A percentile compares a stretch with the other conserved stretches of the same genome.
These are phyloP conservation scores for Scheffersomyces amazonensis DNA, from an alignment of 805 yeast species.

Conservation along the genomic window DNA sequence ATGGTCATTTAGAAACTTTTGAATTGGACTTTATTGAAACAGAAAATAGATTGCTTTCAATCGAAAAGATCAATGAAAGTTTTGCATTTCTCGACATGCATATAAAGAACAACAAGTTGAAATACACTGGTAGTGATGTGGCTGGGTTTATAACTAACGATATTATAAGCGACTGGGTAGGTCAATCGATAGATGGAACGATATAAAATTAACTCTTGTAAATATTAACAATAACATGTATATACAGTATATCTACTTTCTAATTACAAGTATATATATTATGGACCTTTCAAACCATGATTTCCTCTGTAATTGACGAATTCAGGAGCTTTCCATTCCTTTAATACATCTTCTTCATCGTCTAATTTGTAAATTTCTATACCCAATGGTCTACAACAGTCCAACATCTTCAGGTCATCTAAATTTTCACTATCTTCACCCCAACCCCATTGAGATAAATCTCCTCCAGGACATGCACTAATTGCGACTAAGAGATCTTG, in stretches of 20 bases:
- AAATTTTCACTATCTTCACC: conserved; percentile 52
- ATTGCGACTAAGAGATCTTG: conserved; percentile 62
- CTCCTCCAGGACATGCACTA: conserved; percentile 71
- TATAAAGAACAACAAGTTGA: conserved; percentile 23
- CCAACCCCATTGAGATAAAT: conserved; percentile 68
- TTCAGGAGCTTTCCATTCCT: conserved; percentile 52
- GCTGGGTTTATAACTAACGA: conserved; percentile 46
- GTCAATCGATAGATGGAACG: conserved; percentile 45
- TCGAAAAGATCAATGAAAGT: conserved; percentile 10
- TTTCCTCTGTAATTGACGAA: conserved; percentile 51
- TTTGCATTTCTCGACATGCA: conserved; percentile 33
- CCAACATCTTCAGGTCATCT: conserved; percentile 50
- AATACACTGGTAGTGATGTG: conserved; percentile 41
- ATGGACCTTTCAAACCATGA: conserved; percentile 44
- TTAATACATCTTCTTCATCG: conserved; percentile 40
- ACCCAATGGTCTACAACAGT: conserved; percentile 61
- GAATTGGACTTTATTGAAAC: conserved; percentile 11
- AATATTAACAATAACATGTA: neutral
- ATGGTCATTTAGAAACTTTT: conserved; percentile 22
- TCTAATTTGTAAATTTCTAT: conserved; percentile 58
- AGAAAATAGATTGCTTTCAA: conserved; percentile 1
- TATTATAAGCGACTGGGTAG: conserved; percentile 43
- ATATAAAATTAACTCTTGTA: conserved; percentile 9
- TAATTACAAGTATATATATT: neutral
- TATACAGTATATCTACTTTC: neutral